phyloP scores from a whole-genome alignment of 2,329 filamentous ascomycete species.

The Rachicladosporium sp. region DNA sequence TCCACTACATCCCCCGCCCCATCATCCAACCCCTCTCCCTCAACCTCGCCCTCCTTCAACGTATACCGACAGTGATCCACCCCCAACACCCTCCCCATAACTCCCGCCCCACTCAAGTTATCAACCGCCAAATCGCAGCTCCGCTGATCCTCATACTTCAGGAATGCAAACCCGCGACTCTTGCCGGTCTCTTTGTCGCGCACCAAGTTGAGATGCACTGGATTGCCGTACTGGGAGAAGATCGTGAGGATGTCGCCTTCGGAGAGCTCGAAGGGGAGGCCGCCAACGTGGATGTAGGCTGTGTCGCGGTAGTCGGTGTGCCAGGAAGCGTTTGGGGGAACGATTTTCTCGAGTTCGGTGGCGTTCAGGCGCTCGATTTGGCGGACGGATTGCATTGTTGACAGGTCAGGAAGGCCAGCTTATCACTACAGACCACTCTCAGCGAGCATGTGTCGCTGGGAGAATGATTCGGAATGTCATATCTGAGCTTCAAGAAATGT shows the following conservation, averaged over 20 bases:
- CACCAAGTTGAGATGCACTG: constrained; percentile 79
- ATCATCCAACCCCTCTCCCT: constrained; percentile 31
- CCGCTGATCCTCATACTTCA: constrained; percentile 96
- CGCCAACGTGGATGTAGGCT: constrained; percentile 92
- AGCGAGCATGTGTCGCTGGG: too few species aligned
- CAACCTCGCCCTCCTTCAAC: constrained; percentile 55
- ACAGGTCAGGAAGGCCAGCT: too few species aligned
- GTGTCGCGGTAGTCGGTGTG: constrained; percentile 96
- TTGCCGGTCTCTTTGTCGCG: constrained; percentile 96
- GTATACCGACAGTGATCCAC: constrained; percentile 95
- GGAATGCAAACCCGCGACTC: constrained; percentile 84
- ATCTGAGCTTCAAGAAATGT: too few species aligned
- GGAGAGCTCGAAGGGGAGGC: constrained; percentile 79
- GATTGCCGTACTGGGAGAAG: constrained; percentile 94
- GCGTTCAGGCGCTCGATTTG: constrained; percentile 89
- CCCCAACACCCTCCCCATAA: constrained; percentile 66
- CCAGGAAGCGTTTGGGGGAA: constrained; percentile 80
- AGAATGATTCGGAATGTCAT: too few species aligned
- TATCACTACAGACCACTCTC: too few species aligned
- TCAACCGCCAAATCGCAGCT: constrained; percentile 94
- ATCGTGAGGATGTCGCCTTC: constrained; percentile 95
- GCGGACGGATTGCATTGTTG: constrained; percentile 81
- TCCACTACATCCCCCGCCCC: constrained; percentile 32
- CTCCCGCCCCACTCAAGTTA: constrained; percentile 76
- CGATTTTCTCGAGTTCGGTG: constrained; percentile 81